phyloP scores from a whole-genome alignment of 108 stramenopile genomes.

The Bacterosira constricta region DNA sequence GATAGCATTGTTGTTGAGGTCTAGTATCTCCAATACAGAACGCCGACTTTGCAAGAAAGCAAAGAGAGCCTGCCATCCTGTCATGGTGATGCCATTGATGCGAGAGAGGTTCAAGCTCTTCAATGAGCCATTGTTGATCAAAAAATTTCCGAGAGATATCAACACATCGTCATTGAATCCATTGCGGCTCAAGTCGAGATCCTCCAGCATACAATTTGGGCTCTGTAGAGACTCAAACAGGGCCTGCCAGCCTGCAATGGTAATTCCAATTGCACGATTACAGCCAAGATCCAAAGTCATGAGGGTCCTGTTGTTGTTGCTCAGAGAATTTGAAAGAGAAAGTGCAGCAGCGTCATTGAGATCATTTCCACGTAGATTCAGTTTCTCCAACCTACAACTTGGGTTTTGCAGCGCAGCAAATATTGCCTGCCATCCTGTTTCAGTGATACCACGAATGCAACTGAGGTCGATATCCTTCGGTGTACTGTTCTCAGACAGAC shows the following conservation, averaged over 20 bases:
- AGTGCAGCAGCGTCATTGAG: constrained; percentile 1
- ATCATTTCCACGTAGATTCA: not conserved
- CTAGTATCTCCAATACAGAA: constrained; percentile 5
- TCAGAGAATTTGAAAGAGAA: not conserved
- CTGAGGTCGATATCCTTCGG: not conserved
- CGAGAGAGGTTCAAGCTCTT: not conserved
- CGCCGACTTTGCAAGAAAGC: not conserved
- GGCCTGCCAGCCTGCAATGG: not conserved
- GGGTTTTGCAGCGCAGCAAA: not conserved
- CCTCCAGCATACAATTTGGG: not conserved
- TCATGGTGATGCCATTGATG: not conserved
- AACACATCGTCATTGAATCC: not conserved
- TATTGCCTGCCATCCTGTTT: not conserved
- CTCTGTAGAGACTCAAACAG: not conserved
- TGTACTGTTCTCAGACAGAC: not conserved
- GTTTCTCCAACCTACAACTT: not conserved
- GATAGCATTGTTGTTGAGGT: not conserved
- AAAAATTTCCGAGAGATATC: not conserved
- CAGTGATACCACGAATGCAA: not conserved
- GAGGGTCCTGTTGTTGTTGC: not conserved
- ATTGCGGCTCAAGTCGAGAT: not conserved
- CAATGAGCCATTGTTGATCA: not conserved
- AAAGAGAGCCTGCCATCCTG: not conserved
- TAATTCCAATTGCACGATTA: not conserved
- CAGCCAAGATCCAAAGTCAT: not conserved